Conservation (phyloP, 2,329 filamentous ascomycete genomes). For the Verticillium isaacii region DNA sequence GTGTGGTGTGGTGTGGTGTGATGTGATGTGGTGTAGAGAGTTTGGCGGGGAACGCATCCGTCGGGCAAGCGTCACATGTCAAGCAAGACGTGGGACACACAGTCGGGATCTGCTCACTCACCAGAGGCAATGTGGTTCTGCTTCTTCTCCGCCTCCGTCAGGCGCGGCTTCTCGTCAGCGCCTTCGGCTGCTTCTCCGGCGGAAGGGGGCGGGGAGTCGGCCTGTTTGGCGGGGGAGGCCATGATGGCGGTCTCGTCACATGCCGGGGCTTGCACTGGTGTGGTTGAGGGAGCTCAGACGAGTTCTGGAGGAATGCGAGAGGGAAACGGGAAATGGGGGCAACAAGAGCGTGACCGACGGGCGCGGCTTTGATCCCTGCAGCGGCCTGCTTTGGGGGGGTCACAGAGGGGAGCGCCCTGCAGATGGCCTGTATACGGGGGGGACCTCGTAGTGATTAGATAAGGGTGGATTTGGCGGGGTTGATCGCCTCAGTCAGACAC, state of each 20-base stretch:
- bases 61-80: background rate
- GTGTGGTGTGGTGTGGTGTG: background rate
- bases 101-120: slow-evolving; percentile 19
- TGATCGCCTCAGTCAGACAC: too few species aligned
- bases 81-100: background rate
- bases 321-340: background rate
- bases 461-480: slow-evolving; percentile 12
- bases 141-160: slow-evolving; percentile 51
- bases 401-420: background rate
- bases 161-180: slow-evolving; percentile 42
- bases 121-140: slow-evolving; percentile 51
- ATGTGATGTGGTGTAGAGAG: too few species aligned
- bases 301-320: background rate
- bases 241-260: slow-evolving; percentile 2
- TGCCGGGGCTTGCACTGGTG: background rate
- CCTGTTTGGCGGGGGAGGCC: slow-evolving; percentile 12
- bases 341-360: background rate
- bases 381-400: background rate
- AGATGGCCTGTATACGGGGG: background rate
- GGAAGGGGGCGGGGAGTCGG: slow-evolving; percentile 9
- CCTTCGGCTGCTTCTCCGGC: slow-evolving; percentile 10
- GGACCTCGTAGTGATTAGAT: slow-evolving; percentile 5
- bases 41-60: background rate
- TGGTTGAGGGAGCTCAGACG: background rate
- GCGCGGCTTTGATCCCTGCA: slow-evolving; percentile 5